These are phyloP conservation scores for Globisporangium viniferum DNA, from an alignment of 352 stramenopile species.

Conservation along the genomic window DNA sequence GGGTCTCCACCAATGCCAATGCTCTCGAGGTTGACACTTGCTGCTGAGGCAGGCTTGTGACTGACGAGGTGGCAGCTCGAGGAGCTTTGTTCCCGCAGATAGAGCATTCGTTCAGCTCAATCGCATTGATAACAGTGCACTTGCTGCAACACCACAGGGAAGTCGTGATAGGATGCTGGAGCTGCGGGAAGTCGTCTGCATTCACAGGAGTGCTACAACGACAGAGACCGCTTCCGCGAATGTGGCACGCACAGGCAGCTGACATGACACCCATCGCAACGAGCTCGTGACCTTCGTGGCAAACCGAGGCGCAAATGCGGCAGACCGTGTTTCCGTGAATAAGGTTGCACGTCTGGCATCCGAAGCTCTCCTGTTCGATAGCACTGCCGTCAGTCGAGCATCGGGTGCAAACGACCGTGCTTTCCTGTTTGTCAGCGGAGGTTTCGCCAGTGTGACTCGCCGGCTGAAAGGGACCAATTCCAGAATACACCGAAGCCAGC, in stretches of 20 bases:
- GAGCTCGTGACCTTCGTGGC: conserved; percentile 80
- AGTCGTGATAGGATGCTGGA: conserved; percentile 36
- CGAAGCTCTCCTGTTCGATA: conserved; percentile 72
- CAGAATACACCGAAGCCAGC: conserved; percentile 39
- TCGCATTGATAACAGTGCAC: conserved; percentile 79
- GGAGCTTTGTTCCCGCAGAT: conserved; percentile 58
- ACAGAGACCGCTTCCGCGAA: conserved; percentile 50
- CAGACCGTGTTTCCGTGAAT: conserved; percentile 69
- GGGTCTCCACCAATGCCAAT: conserved; percentile 37
- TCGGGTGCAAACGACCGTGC: conserved; percentile 50
- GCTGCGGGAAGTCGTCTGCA: conserved; percentile 31
- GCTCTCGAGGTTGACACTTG: conserved; percentile 47
- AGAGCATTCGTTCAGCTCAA: conserved; percentile 48
- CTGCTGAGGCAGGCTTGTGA: conserved; percentile 5
- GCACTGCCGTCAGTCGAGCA: conserved; percentile 79
- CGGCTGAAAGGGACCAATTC: conserved; percentile 21
- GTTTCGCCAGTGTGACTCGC: conserved; percentile 12
- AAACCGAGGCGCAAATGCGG: conserved; percentile 62
- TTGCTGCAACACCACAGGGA: conserved; percentile 74
- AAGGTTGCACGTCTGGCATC: conserved; percentile 80
- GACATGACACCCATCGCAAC: conserved; percentile 67
- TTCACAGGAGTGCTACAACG: conserved; percentile 41
- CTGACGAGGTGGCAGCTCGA: conserved; percentile 17
- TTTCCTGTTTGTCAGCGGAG: conserved; percentile 9
- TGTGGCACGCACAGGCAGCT: conserved; percentile 67